Conservation (phyloP, 495 filamentous ascomycete genomes). For the Geoglossum glabrum region DNA sequence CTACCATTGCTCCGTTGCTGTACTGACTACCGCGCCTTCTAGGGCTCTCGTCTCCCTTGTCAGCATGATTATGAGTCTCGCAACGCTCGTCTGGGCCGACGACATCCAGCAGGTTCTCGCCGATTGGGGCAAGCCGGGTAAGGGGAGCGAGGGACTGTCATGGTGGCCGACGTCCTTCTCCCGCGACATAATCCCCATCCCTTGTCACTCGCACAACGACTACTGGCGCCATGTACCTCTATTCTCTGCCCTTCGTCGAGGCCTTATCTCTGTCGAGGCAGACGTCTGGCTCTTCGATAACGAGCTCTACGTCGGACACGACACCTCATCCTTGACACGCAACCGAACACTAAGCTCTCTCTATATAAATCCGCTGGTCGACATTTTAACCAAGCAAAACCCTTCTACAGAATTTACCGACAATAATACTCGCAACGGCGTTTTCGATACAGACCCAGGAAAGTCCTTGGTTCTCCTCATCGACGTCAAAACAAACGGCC, state of each 20-base stretch:
- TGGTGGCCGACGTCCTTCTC: constrained; percentile 58
- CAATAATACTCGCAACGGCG: constrained; percentile 25
- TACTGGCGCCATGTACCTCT: constrained; percentile 61
- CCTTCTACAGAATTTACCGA: constrained; percentile 21
- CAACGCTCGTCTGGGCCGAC: not conserved
- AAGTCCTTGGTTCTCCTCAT: constrained; percentile 52
- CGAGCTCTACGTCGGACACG: constrained; percentile 45
- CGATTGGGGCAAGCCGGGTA: not conserved
- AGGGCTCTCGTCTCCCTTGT: not conserved
- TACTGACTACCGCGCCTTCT: not conserved
- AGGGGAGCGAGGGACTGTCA: not conserved
- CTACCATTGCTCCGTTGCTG: not conserved
- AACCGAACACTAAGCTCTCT: constrained; percentile 38
- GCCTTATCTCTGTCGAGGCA: constrained; percentile 57
- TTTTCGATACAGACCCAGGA: constrained; percentile 36
- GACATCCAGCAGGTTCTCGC: constrained; percentile 1
- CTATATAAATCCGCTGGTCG: constrained; percentile 43
- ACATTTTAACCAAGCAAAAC: constrained; percentile 34
- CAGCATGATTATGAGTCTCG: not conserved
- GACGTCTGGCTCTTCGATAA: constrained; percentile 70
- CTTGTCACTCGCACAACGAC: constrained; percentile 21
- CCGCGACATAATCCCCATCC: constrained; percentile 44
- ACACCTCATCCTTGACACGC: constrained; percentile 26
- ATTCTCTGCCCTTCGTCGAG: constrained; percentile 38
- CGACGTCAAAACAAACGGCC: constrained; percentile 36